phyloP scores from a whole-genome alignment of 345 rosid genomes.

The Acer negundo region DNA sequence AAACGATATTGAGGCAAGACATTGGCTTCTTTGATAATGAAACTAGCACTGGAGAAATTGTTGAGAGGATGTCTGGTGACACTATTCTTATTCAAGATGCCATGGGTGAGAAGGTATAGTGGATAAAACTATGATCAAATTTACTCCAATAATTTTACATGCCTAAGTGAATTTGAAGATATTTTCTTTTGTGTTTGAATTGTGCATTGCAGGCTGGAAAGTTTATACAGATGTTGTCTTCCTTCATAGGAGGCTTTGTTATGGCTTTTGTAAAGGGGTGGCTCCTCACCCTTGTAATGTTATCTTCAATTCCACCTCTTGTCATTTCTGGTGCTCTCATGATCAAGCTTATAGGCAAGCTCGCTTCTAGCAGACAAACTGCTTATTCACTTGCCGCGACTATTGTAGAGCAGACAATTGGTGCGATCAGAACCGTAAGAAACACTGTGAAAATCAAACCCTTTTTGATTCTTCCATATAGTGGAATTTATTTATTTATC shows the following conservation, averaged over 20 bases:
- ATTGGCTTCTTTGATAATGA: constrained; percentile 67
- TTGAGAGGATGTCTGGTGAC: constrained; percentile 71
- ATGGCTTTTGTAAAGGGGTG: constrained; percentile 71
- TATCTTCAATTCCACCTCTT: constrained; percentile 57
- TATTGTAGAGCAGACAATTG: constrained; percentile 63
- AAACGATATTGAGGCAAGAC: constrained; percentile 72
- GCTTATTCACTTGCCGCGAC: constrained; percentile 57
- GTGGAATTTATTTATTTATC: too few species aligned
- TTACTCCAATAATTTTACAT: background rate
- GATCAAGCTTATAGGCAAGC: constrained; percentile 40
- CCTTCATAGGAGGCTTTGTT: constrained; percentile 67
- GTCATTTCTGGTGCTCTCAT: constrained; percentile 54
- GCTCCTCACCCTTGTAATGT: constrained; percentile 67
- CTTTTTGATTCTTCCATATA: background rate
- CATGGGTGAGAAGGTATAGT: constrained; percentile 67
- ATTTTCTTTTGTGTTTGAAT: background rate
- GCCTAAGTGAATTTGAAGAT: background rate
- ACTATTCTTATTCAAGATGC: constrained; percentile 78
- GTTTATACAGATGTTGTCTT: constrained; percentile 50
- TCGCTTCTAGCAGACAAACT: constrained; percentile 54
- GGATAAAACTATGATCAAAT: background rate
- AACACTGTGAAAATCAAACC: background rate
- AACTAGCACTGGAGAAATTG: constrained; percentile 68
- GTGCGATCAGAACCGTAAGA: constrained; percentile 74
- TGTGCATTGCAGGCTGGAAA: constrained; percentile 61